Evolutionary conservation across 2,329 filamentous ascomycete genomes (phyloP).

Genomic region (Teratosphaeria epicoccoides): DNA sequence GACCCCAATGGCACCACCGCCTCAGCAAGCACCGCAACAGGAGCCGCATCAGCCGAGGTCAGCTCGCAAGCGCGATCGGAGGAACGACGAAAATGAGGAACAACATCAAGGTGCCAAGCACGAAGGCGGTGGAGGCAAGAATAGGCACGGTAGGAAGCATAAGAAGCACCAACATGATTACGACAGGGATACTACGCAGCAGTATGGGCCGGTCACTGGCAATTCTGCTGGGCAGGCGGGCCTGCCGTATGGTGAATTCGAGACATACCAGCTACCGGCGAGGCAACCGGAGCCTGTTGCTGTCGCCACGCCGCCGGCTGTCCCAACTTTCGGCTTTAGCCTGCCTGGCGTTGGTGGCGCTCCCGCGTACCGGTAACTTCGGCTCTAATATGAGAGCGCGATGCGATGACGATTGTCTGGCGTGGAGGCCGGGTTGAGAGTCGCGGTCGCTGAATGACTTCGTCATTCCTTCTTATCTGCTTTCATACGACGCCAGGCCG

Average conservation of each 20-base stretch:
- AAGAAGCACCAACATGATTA: constrained; percentile 1
- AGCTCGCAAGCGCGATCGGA: background rate
- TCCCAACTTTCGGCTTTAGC: constrained; percentile 29
- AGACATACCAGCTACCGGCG: constrained; percentile 7
- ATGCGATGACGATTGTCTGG: background rate
- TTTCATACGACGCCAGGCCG: background rate
- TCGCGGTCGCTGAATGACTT: background rate
- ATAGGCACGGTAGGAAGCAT: background rate
- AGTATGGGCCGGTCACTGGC: constrained; percentile 7
- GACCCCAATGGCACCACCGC: constrained; percentile 3
- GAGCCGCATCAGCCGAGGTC: background rate
- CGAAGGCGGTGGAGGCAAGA: background rate
- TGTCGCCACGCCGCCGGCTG: constrained; percentile 30
- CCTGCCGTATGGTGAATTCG: constrained; percentile 11
- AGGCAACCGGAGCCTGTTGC: constrained; percentile 27
- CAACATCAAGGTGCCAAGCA: background rate
- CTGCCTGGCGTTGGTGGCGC: constrained; percentile 1
- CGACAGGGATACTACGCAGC: constrained; percentile 1
- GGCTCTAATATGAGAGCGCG: background rate
- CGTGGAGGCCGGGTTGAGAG: background rate
- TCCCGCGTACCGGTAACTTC: background rate
- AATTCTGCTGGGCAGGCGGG: constrained; percentile 14
- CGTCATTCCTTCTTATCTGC: background rate
- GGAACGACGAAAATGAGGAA: background rate
- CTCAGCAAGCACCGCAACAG: background rate